A percentile compares a stretch with the other conserved stretches of the same genome.
Evolutionary conservation across 2,329 filamentous ascomycete species (phyloP).

Genomic region (Aspergillus costaricaensis): DNA sequence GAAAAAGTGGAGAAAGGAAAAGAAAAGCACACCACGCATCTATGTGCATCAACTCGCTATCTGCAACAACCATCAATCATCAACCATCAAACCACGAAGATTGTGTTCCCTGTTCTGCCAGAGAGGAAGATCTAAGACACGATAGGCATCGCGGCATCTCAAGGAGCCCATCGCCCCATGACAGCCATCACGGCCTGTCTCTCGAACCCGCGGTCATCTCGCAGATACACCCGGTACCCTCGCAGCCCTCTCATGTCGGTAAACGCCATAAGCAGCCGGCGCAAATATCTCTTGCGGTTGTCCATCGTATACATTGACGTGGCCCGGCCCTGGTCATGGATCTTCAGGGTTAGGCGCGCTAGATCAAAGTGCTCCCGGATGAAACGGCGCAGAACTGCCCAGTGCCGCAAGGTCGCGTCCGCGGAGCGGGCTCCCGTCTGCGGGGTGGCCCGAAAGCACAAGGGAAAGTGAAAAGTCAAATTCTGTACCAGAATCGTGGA

Average conservation of each 20-base stretch:
- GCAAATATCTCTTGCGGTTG: conserved; percentile 21
- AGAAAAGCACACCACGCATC: no score
- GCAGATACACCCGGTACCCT: conserved; percentile 23
- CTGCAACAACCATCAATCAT: no score
- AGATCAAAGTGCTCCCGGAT: conserved; percentile 31
- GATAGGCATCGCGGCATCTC: no score
- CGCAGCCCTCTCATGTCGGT: conserved; percentile 20
- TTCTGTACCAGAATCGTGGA: conserved; percentile 24
- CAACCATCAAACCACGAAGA: no score
- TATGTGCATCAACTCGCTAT: no score
- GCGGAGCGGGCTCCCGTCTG: conserved; percentile 10
- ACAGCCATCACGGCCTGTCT: conserved; percentile 20
- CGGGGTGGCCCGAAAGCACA: conserved; percentile 8
- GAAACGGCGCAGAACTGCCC: conserved; percentile 30
- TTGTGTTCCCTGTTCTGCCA: no score
- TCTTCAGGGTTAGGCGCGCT: conserved; percentile 20
- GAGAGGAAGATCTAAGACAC: no score
- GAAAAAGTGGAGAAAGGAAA: no score
- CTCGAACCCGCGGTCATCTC: conserved; percentile 23
- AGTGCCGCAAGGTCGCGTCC: conserved; percentile 19
- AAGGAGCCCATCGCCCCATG: conserved; percentile 9
- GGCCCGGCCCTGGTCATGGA: conserved; percentile 22
- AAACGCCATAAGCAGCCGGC: conserved; percentile 23
- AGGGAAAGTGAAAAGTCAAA: conserved; percentile 26
- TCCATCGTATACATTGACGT: background rate